Evolutionary conservation across 805 yeast genomes (phyloP), one percentile per base, ranked within the genome.

Genomic region (Torulaspora quercuum): DNA sequence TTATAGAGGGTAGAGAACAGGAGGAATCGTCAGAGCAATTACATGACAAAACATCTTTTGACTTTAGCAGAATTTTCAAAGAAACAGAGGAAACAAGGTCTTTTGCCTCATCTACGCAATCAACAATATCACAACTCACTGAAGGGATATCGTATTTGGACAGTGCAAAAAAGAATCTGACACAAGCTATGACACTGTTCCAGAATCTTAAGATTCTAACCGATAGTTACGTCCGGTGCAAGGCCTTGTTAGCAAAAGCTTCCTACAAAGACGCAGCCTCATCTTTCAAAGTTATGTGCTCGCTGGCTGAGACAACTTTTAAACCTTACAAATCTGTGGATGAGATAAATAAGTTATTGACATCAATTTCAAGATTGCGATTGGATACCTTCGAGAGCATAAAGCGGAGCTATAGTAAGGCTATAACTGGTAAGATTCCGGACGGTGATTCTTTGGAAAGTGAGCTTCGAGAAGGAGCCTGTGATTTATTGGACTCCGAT

Each of bases 201-300:
- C 85, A 90, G 52, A 73, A 95, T 44, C 67, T 92, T 24, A 95
- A 88, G 53, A 89, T 89, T 85, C 68, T 92, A 32, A 72, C 84
- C 5, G 78, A 76, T 22, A 48, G 58, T 12, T 59, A 57, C 28
- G 33, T 41, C 8, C 45, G 48, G 8, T 53, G 63, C 29, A 50
- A 43, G 14, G 14, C 31, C 2, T 34, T 46, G 12, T 28, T 57
- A 12, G 37, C 28, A 3, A 33, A 30, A 6, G 37, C 44, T 20
- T 21, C 43, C 1, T 60, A 46, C 41, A 39, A 46, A 3, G 55
- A 50, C 21, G 52, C 59, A 52, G 49, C 50, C 1, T 38, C 60
- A 2, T 52, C 57, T 16, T 59, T 50, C 36, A 52, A 49, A 31
- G 52, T 57, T 11, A 58, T 60, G 63, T 49, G 56, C 33, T 55